phyloP scores from a whole-genome alignment of 768 basidiomycete species.

The Termitomyces sp. region DNA sequence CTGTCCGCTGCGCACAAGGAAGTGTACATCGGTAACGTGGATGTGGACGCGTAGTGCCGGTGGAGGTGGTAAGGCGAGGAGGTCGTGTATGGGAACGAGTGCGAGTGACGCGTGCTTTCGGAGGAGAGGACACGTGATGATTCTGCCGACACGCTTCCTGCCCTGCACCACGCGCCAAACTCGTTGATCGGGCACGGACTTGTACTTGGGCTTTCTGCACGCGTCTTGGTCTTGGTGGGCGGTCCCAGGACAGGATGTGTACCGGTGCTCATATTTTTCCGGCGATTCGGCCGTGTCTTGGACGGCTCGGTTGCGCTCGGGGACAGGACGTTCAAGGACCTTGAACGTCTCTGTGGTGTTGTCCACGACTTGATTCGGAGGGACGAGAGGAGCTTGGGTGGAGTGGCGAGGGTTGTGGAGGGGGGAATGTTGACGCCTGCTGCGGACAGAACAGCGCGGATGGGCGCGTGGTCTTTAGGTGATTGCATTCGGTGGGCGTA shows the following conservation, averaged over 20 bases:
- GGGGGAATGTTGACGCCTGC: conserved; percentile 32
- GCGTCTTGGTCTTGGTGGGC: not conserved
- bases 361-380: not conserved
- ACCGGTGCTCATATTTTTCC: not conserved
- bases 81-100: not conserved
- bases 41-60: not conserved
- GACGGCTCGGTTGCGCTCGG: not conserved
- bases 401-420: not conserved
- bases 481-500: conserved; percentile 86
- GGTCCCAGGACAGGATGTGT: not conserved
- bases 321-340: not conserved
- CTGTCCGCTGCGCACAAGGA: not conserved
- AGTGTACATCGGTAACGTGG: not conserved
- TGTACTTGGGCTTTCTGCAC: not conserved
- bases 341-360: not conserved
- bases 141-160: not conserved
- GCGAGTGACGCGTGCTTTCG: not conserved
- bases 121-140: not conserved
- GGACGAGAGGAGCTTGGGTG: not conserved
- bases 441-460: conserved; percentile 59
- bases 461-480: conserved; percentile 68
- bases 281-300: not conserved
- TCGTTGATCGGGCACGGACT: not conserved
- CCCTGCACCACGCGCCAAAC: not conserved
- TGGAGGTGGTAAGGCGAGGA: not conserved